Conservation (phyloP, 2,329 filamentous ascomycete species). For the Lomentospora prolificans region DNA sequence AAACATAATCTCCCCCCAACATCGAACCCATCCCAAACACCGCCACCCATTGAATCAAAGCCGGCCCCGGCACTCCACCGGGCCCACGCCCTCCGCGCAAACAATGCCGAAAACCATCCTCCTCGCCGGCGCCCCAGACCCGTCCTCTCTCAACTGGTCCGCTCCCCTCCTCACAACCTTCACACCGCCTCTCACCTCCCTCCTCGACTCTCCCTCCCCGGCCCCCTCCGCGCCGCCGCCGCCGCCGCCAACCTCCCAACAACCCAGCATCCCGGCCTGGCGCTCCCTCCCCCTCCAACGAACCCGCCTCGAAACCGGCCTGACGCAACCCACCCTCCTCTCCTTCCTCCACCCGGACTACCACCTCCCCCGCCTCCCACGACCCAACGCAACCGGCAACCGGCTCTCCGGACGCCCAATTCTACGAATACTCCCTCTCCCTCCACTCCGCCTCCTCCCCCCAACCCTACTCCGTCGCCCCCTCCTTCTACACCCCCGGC, state of each 20-base stretch:
- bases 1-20: too few relatives aligned
- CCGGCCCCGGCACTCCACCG: too few relatives aligned
- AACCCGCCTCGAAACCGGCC: conserved; percentile 1
- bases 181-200: conserved; percentile 25
- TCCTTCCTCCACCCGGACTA: conserved; percentile 40
- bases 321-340: conserved; percentile 18
- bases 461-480: conserved; percentile 26
- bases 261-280: conserved; percentile 22
- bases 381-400: background rate
- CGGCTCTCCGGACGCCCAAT: conserved; percentile 42
- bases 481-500: conserved; percentile 20
- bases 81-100: too few relatives aligned
- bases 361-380: conserved; percentile 20
- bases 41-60: too few relatives aligned
- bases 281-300: conserved; percentile 6
- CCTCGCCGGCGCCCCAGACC: conserved; percentile 47
- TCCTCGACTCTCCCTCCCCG: conserved; percentile 47
- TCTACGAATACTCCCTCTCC: conserved; percentile 64
- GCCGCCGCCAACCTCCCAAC: conserved; percentile 43
- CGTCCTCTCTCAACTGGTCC: conserved; percentile 43
- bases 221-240: conserved; percentile 32
- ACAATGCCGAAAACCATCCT: conserved; percentile 20
- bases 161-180: conserved; percentile 38
- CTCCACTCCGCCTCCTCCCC: conserved; percentile 19
- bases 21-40: conserved; percentile 8